Percentiles rank a stretch among this genome's conserved stretches.
These are phyloP conservation scores for Epithele typhae DNA, from an alignment of 768 basidiomycete species.

Conservation along the genomic window DNA sequence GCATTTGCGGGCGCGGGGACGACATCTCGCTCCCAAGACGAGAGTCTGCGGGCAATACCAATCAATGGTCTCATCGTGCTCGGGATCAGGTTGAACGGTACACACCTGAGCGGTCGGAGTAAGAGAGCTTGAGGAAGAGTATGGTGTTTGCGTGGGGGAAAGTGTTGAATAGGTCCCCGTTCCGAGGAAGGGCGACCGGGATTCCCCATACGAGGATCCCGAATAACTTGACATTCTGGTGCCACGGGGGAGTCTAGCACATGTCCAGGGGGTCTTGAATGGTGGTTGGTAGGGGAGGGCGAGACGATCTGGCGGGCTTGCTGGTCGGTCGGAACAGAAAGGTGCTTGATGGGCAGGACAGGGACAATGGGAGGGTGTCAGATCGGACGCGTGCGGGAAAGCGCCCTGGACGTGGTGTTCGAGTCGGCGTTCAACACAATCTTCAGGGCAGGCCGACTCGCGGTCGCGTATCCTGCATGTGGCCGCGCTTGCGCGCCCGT, in stretches of 20 bases:
- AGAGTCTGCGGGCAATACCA: constrained; percentile 44
- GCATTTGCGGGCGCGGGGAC: constrained; percentile 43
- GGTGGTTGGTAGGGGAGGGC: neutral
- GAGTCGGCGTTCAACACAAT: constrained; percentile 23
- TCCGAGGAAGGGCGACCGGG: constrained; percentile 61
- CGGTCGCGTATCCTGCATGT: constrained; percentile 37
- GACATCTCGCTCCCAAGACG: constrained; percentile 44
- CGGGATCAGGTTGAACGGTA: neutral
- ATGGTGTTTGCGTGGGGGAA: constrained; percentile 47
- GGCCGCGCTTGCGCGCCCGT: constrained; percentile 25
- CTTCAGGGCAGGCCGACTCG: constrained; percentile 38
- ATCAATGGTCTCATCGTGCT: too few relatives aligned
- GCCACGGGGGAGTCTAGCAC: constrained; percentile 1
- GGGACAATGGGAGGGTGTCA: neutral
- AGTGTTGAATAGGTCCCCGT: constrained; percentile 53
- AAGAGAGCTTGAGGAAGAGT: constrained; percentile 58
- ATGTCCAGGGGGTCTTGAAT: neutral
- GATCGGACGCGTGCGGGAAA: neutral
- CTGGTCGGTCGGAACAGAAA: neutral
- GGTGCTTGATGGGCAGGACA: neutral
- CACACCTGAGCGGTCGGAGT: constrained; percentile 52
- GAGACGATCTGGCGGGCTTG: neutral
- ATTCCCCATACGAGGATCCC: constrained; percentile 23
- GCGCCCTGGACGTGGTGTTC: neutral
- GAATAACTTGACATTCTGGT: constrained; percentile 38